Percentiles rank a stretch among this genome's conserved stretches.
These are phyloP conservation scores for Aegilops tauschii DNA, from an alignment of 176 grass and related monocot genomes.

Conservation along the genomic window DNA sequence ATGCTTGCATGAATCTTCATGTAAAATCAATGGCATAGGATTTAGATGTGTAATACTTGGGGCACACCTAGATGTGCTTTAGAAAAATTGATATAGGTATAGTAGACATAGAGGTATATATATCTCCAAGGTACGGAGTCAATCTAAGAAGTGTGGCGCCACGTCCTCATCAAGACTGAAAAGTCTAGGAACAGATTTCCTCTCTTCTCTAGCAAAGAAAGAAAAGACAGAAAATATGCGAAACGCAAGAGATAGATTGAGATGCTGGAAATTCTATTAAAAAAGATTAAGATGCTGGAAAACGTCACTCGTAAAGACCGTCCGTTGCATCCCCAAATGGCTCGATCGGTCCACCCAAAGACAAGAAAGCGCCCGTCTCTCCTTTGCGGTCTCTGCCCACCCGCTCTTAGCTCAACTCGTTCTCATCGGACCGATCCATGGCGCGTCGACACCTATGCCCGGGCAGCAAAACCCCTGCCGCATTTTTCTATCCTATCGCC, in stretches of 20 bases:
- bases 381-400: not conserved
- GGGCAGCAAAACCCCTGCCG: not conserved
- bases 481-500: conserved; percentile 25
- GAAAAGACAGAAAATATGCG: not conserved
- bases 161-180: not conserved
- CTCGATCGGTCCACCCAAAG: not conserved
- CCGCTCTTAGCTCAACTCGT: not conserved
- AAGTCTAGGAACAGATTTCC: not conserved
- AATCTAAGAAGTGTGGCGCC: too few relatives aligned
- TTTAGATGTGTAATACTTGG: too few relatives aligned
- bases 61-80: too few relatives aligned
- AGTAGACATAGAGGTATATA: too few relatives aligned
- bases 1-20: too few relatives aligned
- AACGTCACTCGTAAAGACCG: not conserved
- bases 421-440: not conserved
- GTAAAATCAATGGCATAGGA: too few relatives aligned
- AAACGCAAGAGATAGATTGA: not conserved
- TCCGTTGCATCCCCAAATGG: not conserved
- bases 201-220: not conserved
- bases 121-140: too few relatives aligned
- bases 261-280: not conserved
- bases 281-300: not conserved
- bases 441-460: conserved; percentile 33
- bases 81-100: too few relatives aligned
- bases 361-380: not conserved